Percentiles rank a stretch among this genome's conserved stretches.
phyloP scores from a whole-genome alignment of 2,329 filamentous ascomycete species.

The Cryphonectria carpinicola region DNA sequence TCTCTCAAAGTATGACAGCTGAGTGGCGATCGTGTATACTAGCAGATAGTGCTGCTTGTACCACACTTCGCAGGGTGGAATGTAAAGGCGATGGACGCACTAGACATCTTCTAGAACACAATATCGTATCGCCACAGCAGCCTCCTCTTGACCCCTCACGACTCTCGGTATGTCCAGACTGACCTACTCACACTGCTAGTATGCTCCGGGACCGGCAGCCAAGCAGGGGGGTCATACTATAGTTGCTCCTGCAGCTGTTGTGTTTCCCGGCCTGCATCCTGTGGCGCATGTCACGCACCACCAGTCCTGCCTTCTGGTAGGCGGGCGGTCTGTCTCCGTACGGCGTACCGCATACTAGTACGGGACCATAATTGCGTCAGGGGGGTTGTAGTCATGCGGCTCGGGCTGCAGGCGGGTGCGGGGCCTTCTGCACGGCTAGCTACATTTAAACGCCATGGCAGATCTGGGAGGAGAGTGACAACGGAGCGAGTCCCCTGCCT shows the following conservation, averaged over 20 bases:
- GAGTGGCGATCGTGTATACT: not conserved
- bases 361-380: not conserved
- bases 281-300: not conserved
- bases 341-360: not conserved
- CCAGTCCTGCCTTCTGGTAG: slow-evolving; percentile 1
- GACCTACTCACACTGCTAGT: not conserved
- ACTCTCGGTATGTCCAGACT: not conserved
- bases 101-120: slow-evolving; percentile 23
- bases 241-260: not conserved
- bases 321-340: not conserved
- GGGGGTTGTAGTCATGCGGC: slow-evolving; percentile 7
- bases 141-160: not conserved
- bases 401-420: not conserved
- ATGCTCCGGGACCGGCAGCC: not conserved
- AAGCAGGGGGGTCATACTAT: not conserved
- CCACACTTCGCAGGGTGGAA: not conserved
- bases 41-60: not conserved
- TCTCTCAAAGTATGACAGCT: not conserved
- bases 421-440: slow-evolving; percentile 7
- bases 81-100: not conserved
- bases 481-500: not conserved
- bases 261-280: not conserved
- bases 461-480: not conserved
- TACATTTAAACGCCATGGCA: not conserved
- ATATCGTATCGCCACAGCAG: slow-evolving; percentile 1